phyloP scores from a whole-genome alignment of 2,329 filamentous ascomycete species.

The Fusarium sp. region DNA sequence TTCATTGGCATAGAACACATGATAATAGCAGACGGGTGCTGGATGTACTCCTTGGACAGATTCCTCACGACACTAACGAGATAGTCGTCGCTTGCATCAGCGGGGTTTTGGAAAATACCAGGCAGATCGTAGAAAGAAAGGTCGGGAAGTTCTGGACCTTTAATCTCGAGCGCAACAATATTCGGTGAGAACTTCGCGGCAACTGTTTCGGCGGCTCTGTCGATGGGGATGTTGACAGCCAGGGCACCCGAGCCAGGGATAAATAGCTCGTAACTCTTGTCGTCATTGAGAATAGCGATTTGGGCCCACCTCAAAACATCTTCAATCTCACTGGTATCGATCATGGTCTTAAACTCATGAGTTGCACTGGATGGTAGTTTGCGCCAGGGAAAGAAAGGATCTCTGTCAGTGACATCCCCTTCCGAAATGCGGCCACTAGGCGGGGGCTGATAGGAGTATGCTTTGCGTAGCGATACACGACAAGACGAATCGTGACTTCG shows the following conservation, averaged over 20 bases:
- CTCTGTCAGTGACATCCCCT: conserved; percentile 57
- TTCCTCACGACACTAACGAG: conserved; percentile 77
- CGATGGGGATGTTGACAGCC: conserved; percentile 47
- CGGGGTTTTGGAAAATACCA: conserved; percentile 78
- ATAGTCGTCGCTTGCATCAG: conserved; percentile 70
- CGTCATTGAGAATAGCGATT: conserved; percentile 77
- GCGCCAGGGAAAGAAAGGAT: conserved; percentile 74
- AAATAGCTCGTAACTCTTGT: conserved; percentile 60
- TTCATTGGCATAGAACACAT: conserved; percentile 83
- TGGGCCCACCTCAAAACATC: conserved; percentile 78
- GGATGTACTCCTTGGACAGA: conserved; percentile 75
- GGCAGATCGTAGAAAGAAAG: conserved; percentile 88
- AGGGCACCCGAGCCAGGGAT: conserved; percentile 60
- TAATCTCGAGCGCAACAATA: conserved; percentile 78
- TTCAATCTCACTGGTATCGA: conserved; percentile 70
- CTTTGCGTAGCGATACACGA: conserved; percentile 69
- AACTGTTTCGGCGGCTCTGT: conserved; percentile 52
- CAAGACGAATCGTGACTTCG: conserved; percentile 71
- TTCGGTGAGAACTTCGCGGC: conserved; percentile 83
- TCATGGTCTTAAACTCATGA: conserved; percentile 70
- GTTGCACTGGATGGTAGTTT: conserved; percentile 55
- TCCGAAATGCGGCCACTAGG: conserved; percentile 51
- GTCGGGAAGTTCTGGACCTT: conserved; percentile 74
- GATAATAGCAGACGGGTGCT: conserved; percentile 75
- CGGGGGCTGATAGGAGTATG: conserved; percentile 66